Percentiles rank a stretch among this genome's conserved stretches.
Evolutionary conservation across 108 stramenopile genomes (phyloP).

Genomic region (Chaetoceros muelleri): DNA sequence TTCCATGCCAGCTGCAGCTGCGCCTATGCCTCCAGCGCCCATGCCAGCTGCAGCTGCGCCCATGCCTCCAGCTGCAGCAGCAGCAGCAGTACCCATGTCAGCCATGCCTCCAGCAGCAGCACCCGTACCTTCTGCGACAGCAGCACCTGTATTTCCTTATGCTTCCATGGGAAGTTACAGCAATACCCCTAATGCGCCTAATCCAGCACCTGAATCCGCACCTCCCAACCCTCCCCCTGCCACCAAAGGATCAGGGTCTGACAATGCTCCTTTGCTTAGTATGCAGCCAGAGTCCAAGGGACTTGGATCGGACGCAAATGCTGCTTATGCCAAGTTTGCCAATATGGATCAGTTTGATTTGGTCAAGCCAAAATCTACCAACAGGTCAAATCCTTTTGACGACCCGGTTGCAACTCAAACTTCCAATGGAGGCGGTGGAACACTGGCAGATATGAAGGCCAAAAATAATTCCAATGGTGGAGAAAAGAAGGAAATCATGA

Average conservation of each 20-base stretch:
- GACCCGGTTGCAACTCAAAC: background rate
- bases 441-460: slow-evolving; percentile 62
- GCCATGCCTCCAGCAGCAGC: slow-evolving; percentile 5
- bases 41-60: slow-evolving; percentile 1
- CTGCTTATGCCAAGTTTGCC: slow-evolving; percentile 48
- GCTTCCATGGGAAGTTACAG: background rate
- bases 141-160: slow-evolving; percentile 1
- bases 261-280: background rate
- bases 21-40: background rate
- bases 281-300: slow-evolving; percentile 21
- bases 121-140: slow-evolving; percentile 3
- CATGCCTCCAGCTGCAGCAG: slow-evolving; percentile 6
- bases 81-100: slow-evolving; percentile 4
- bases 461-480: slow-evolving; percentile 28
- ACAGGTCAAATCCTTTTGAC: slow-evolving; percentile 42
- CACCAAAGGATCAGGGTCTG: slow-evolving; percentile 13
- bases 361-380: slow-evolving; percentile 20
- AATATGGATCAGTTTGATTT: slow-evolving; percentile 51
- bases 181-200: background rate
- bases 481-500: slow-evolving; percentile 30
- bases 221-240: slow-evolving; percentile 3
- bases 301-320: slow-evolving; percentile 39
- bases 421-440: slow-evolving; percentile 35
- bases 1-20: slow-evolving; percentile 4
- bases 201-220: slow-evolving; percentile 9